Conservation (phyloP, 192 early-diverging fungal genomes). For the Kappamyces sp. region DNA sequence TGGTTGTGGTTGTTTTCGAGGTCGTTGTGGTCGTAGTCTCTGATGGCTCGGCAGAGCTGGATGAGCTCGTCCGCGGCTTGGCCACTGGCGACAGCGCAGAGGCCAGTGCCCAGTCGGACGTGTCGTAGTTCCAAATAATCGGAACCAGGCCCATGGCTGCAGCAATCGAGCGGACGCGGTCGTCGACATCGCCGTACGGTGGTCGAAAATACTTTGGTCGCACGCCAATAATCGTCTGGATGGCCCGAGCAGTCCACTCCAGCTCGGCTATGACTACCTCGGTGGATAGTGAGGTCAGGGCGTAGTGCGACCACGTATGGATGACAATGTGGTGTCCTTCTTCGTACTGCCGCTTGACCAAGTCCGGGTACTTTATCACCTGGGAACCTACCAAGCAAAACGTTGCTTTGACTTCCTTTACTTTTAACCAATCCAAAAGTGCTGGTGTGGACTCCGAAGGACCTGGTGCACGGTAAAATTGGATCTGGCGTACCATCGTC, state of each 20-base stretch:
- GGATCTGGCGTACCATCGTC: no score
- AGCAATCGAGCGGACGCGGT: slow-evolving; percentile 62
- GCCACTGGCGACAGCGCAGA: no score
- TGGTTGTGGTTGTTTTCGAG: no score
- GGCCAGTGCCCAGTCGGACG: not conserved
- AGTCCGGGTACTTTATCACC: not conserved
- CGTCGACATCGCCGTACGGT: slow-evolving; percentile 67
- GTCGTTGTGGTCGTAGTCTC: no score
- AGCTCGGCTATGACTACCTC: slow-evolving; percentile 56
- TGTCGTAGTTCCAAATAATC: slow-evolving; percentile 2
- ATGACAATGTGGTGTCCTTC: slow-evolving; percentile 38
- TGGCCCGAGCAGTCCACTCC: slow-evolving; percentile 54
- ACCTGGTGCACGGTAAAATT: no score
- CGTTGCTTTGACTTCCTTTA: no score
- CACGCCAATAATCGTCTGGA: slow-evolving; percentile 33
- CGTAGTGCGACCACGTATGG: slow-evolving; percentile 52
- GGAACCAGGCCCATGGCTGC: slow-evolving; percentile 41
- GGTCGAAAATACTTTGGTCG: slow-evolving; percentile 51
- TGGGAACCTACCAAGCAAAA: not conserved
- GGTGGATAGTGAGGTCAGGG: slow-evolving; percentile 44
- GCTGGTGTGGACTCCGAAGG: not conserved
- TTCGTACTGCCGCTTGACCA: slow-evolving; percentile 13
- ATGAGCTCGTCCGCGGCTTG: no score
- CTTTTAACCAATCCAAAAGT: no score
- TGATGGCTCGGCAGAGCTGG: no score